Conservation (phyloP, 108 stramenopile genomes). For the Aurantiochytrium sp. region DNA sequence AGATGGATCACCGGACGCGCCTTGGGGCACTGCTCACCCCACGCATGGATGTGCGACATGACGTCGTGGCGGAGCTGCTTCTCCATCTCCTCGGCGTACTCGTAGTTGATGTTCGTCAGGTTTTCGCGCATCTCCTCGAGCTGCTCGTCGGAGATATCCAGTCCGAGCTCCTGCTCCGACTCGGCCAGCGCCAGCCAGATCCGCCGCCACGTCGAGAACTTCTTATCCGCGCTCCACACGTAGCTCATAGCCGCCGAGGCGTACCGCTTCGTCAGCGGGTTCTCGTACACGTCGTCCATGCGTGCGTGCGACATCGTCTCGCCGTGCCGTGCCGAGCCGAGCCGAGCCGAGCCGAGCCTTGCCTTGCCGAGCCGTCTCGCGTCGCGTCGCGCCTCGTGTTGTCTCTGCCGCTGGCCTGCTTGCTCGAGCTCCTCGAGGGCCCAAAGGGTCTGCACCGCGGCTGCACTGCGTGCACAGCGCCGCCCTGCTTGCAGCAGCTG, state of each 20-base stretch:
- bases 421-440: no score
- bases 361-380: no score
- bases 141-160: constrained; percentile 78
- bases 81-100: constrained; percentile 80
- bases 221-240: constrained; percentile 90
- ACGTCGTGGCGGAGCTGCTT: constrained; percentile 94
- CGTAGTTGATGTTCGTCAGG: constrained; percentile 84
- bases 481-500: no score
- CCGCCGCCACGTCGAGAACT: constrained; percentile 96
- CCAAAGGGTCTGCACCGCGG: no score
- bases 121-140: constrained; percentile 34
- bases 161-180: constrained; percentile 86
- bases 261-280: constrained; percentile 49
- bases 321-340: no score
- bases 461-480: no score
- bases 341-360: no score
- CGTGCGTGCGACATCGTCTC: neutral
- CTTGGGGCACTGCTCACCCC: constrained; percentile 56
- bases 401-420: no score
- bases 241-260: constrained; percentile 97
- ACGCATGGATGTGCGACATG: constrained; percentile 97
- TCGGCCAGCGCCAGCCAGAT: constrained; percentile 96
- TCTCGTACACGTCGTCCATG: constrained; percentile 15
- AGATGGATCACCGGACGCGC: constrained; percentile 93
- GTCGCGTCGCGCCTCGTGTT: no score